phyloP scores from a whole-genome alignment of 2,329 filamentous ascomycete genomes.

The Falciphora oryzae region DNA sequence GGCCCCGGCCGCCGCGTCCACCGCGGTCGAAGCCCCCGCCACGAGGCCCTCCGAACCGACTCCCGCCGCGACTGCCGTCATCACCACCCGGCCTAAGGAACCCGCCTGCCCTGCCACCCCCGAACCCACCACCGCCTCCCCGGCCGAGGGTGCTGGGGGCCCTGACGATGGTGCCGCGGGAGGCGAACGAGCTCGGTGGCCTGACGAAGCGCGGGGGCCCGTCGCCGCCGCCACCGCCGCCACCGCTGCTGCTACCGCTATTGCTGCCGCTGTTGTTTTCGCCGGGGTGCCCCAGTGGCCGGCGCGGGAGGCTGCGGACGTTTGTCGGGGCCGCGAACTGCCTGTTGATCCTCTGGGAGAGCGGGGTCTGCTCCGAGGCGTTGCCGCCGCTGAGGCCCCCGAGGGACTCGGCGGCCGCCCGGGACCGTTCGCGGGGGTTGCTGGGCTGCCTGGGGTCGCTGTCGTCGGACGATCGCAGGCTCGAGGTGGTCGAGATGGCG shows the following conservation, averaged over 20 bases:
- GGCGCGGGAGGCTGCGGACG: conserved; percentile 6
- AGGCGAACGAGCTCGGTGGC: background rate
- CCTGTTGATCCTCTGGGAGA: conserved; percentile 12
- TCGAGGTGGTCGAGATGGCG: conserved; percentile 15
- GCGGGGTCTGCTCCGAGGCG: conserved; percentile 9
- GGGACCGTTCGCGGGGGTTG: conserved; percentile 1
- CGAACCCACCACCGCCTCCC: background rate
- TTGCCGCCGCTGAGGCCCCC: conserved; percentile 6
- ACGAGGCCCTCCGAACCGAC: conserved; percentile 9
- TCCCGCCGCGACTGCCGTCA: conserved; percentile 7
- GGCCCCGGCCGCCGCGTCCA: conserved; percentile 10
- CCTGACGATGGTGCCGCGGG: background rate
- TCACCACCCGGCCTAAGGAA: background rate
- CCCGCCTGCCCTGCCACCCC: background rate
- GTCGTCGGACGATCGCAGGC: conserved; percentile 12
- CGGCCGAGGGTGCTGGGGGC: background rate
- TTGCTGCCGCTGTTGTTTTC: conserved; percentile 10
- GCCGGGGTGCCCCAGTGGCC: background rate
- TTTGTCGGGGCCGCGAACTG: conserved; percentile 2
- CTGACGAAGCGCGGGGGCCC: background rate
- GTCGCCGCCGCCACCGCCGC: background rate
- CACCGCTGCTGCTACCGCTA: conserved; percentile 4
- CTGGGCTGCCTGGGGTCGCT: background rate
- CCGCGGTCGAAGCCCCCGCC: conserved; percentile 7
- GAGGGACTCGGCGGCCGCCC: conserved; percentile 7